A percentile compares a stretch with the other conserved stretches of the same genome.
These are phyloP conservation scores for Auxenochlorella pyrenoidosa DNA, from an alignment of 139 green algal species.

Conservation along the genomic window DNA sequence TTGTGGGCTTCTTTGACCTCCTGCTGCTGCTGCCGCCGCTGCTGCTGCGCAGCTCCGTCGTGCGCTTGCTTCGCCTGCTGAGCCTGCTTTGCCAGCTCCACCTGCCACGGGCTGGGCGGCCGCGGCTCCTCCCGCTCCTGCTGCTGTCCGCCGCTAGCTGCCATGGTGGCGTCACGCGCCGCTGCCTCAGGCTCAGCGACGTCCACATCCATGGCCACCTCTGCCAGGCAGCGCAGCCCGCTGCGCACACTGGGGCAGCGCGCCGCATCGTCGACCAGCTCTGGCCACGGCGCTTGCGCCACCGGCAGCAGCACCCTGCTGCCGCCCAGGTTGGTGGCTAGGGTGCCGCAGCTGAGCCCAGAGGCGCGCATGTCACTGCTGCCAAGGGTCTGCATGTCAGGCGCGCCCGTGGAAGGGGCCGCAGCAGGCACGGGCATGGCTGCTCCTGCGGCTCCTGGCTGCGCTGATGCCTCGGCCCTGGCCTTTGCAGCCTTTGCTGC, in stretches of 20 bases:
- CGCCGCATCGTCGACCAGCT: background rate
- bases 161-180: background rate
- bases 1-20: background rate
- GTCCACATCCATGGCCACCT: background rate
- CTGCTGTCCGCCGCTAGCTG: background rate
- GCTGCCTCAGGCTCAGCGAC: no score
- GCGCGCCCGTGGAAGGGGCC: background rate
- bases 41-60: background rate
- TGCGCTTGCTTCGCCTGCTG: background rate
- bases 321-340: background rate
- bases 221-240: background rate
- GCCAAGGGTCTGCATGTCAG: background rate
- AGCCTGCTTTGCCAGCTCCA: background rate
- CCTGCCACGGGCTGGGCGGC: background rate
- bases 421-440: background rate
- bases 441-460: background rate
- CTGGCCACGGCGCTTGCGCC: background rate
- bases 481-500: no score
- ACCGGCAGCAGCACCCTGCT: background rate
- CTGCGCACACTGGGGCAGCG: background rate
- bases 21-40: background rate
- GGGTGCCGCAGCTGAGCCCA: background rate
- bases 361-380: background rate
- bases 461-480: no score
- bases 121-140: background rate